Percentiles rank a stretch among this genome's conserved stretches.
Conservation (phyloP, 2,329 filamentous ascomycete genomes). For the Ophiocordyceps robertsii region DNA sequence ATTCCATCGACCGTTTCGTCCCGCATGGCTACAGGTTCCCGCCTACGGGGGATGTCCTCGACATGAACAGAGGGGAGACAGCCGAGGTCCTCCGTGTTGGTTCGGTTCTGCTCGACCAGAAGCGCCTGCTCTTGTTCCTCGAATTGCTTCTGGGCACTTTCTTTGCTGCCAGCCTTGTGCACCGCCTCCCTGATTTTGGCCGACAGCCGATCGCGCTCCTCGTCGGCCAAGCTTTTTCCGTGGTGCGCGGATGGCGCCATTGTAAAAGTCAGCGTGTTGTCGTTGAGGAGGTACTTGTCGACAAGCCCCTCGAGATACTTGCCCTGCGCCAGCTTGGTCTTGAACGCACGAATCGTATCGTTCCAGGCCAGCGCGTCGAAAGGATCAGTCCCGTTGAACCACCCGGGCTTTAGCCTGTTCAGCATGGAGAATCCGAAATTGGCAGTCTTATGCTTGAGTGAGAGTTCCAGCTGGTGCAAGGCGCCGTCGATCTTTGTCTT, state of each 20-base stretch:
- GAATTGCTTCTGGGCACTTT: constrained; percentile 58
- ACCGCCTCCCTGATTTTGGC: constrained; percentile 60
- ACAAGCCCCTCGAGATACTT: constrained; percentile 74
- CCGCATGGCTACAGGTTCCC: constrained; percentile 44
- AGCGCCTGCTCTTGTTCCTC: constrained; percentile 69
- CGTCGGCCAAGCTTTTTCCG: constrained; percentile 56
- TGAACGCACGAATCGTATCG: constrained; percentile 72
- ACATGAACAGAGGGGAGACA: constrained; percentile 82
- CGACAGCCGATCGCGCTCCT: constrained; percentile 65
- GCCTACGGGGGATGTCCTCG: constrained; percentile 71
- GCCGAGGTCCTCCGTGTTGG: constrained; percentile 71
- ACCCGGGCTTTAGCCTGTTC: constrained; percentile 76
- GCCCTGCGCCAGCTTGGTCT: constrained; percentile 58
- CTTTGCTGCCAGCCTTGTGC: constrained; percentile 53
- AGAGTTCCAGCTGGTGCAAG: constrained; percentile 85
- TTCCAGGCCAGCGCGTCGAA: constrained; percentile 90
- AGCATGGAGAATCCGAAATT: constrained; percentile 88
- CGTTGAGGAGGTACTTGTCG: constrained; percentile 81
- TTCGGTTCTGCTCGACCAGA: constrained; percentile 69
- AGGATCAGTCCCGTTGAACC: constrained; percentile 92
- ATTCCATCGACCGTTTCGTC: constrained; percentile 54
- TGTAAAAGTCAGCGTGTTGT: constrained; percentile 79
- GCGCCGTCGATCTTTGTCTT: constrained; percentile 84
- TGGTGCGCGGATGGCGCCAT: constrained; percentile 79
- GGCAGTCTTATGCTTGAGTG: constrained; percentile 89